These are phyloP conservation scores for Candida parachauliodes DNA, from an alignment of 805 yeast genomes.

Conservation along the genomic window DNA sequence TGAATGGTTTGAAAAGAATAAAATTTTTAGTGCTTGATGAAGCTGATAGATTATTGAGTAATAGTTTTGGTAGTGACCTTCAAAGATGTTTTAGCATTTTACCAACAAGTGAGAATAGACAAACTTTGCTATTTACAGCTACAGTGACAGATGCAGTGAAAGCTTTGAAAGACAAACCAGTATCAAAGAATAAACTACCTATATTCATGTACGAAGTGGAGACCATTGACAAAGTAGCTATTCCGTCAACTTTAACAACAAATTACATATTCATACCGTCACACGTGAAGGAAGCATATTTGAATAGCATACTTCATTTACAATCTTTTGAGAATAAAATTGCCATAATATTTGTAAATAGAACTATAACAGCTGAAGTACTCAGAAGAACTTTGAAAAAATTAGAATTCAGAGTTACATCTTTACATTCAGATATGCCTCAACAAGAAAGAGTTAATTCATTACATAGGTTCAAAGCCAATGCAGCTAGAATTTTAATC, in stretches of 20 bases:
- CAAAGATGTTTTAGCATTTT: constrained; percentile 65
- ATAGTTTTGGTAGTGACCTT: constrained; percentile 78
- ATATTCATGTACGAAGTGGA: constrained; percentile 75
- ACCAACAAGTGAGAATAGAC: constrained; percentile 72
- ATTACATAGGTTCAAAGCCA: constrained; percentile 87
- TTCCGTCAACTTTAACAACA: constrained; percentile 69
- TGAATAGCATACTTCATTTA: constrained; percentile 62
- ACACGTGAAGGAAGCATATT: constrained; percentile 84
- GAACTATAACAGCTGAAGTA: constrained; percentile 87
- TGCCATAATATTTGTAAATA: constrained; percentile 85
- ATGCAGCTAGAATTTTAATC: constrained; percentile 86
- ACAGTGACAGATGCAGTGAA: constrained; percentile 93
- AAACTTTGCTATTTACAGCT: constrained; percentile 90
- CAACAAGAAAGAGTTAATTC: constrained; percentile 90
- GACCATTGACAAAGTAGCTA: constrained; percentile 67
- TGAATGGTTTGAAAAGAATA: constrained; percentile 71
- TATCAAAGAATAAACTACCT: constrained; percentile 50
- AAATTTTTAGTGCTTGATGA: constrained; percentile 88
- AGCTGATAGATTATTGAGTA: constrained; percentile 87
- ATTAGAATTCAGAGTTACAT: constrained; percentile 77
- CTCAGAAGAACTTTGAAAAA: constrained; percentile 71
- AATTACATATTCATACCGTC: constrained; percentile 77
- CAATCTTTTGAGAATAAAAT: constrained; percentile 62
- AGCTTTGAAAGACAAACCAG: constrained; percentile 62
- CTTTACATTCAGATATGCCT: constrained; percentile 92